These are phyloP conservation scores for Colletotrichum nymphaeae DNA, from an alignment of 2,329 filamentous ascomycete species.

Conservation along the genomic window DNA sequence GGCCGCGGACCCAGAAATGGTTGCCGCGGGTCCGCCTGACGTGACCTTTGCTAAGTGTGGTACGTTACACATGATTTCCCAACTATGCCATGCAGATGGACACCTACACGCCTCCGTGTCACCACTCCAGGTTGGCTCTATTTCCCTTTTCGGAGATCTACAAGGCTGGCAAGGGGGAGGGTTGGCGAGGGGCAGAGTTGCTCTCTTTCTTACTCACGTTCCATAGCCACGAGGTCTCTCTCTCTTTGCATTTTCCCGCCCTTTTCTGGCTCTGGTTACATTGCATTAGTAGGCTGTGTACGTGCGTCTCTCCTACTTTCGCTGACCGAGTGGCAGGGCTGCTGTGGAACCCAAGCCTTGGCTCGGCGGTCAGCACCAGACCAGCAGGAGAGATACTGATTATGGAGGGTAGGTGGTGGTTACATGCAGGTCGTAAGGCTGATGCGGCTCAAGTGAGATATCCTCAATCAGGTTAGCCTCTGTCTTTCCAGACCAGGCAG, in stretches of 20 bases:
- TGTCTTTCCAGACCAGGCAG: not conserved
- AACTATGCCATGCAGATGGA: not conserved
- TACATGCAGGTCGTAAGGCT: constrained; percentile 27
- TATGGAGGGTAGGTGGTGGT: not conserved
- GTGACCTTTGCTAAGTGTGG: not conserved
- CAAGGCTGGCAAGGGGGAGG: not conserved
- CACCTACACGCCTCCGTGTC: not conserved
- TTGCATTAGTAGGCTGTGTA: not conserved
- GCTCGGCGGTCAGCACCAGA: not conserved
- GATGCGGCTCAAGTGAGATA: constrained; percentile 14
- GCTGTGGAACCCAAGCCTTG: not conserved
- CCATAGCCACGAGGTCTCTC: not conserved
- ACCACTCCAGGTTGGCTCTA: not conserved
- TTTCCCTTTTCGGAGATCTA: not conserved
- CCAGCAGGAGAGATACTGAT: too few relatives aligned
- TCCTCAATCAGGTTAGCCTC: not conserved
- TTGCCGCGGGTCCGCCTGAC: not conserved
- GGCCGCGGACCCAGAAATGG: not conserved
- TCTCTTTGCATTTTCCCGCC: too few relatives aligned
- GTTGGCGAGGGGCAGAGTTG: too few relatives aligned
- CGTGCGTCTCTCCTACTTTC: not conserved
- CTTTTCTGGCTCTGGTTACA: not conserved
- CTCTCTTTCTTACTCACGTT: not conserved
- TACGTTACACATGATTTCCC: too few relatives aligned
- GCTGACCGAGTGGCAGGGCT: not conserved